These are phyloP conservation scores for Platismatia glauca DNA, from an alignment of 495 filamentous ascomycete species.

Conservation along the genomic window DNA sequence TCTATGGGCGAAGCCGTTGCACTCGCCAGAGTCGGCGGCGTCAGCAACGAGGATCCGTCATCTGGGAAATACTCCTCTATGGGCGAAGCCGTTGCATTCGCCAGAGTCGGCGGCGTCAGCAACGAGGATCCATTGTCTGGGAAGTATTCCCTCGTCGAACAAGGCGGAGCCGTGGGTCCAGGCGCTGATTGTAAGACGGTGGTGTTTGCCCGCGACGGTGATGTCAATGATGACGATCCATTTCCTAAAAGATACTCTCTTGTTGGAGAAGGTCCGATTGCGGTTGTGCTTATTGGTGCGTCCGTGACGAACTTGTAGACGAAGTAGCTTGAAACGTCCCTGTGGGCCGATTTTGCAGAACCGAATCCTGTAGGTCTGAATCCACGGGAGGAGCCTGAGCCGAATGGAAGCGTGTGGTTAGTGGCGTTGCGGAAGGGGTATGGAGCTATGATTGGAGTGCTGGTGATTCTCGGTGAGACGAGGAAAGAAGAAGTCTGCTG, in stretches of 20 bases:
- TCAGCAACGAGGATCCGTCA: neutral
- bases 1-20: neutral
- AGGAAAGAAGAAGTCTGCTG: neutral
- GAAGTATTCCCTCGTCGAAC: neutral
- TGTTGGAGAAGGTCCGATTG: neutral
- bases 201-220: neutral
- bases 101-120: neutral
- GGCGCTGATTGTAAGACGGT: neutral
- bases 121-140: neutral
- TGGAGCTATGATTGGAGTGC: neutral
- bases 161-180: constrained; percentile 3
- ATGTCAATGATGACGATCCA: neutral
- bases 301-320: neutral
- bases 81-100: neutral
- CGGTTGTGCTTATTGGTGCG: neutral
- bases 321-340: neutral
- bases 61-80: neutral
- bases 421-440: constrained; percentile 8
- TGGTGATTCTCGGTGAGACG: neutral
- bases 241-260: neutral
- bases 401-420: constrained; percentile 1
- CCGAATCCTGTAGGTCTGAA: constrained; percentile 1
- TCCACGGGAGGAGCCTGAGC: neutral
- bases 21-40: neutral
- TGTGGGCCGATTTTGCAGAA: neutral